A percentile compares a stretch with the other conserved stretches of the same genome.
Conservation (phyloP, 208 protist species). For the Leptomonas seymouri region DNA sequence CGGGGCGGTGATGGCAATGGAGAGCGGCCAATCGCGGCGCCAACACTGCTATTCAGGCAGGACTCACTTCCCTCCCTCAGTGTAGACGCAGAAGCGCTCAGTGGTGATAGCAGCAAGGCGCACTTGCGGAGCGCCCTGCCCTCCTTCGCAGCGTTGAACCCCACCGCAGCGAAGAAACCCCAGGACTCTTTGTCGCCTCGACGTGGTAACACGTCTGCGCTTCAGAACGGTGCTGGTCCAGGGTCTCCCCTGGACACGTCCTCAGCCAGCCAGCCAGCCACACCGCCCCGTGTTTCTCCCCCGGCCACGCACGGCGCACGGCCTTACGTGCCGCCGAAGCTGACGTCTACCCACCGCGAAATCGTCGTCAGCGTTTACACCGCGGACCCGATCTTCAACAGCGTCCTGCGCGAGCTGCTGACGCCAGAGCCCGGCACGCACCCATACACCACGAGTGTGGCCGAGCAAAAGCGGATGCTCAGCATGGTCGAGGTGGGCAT, state of each 20-base stretch:
- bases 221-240: neutral
- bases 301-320: neutral
- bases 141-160: neutral
- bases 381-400: conserved; percentile 76
- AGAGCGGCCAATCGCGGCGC: neutral
- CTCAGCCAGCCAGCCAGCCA: neutral
- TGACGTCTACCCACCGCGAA: conserved; percentile 58
- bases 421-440: conserved; percentile 67
- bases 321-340: conserved; percentile 10
- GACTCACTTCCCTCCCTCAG: conserved; percentile 2
- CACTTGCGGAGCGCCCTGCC: too few species aligned
- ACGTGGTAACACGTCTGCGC: neutral
- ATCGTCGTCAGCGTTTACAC: conserved; percentile 76
- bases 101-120: neutral
- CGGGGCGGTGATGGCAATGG: neutral
- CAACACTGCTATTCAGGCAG: conserved; percentile 1
- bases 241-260: neutral
- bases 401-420: conserved; percentile 66
- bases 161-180: neutral
- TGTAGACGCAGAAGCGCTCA: neutral
- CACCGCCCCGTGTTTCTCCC: neutral
- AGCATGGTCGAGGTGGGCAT: conserved; percentile 80
- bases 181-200: neutral
- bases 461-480: conserved; percentile 70
- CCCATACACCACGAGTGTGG: conserved; percentile 56